Percentiles rank a stretch among this genome's conserved stretches.
Evolutionary conservation across 768 basidiomycete genomes (phyloP).

Genomic region (Rhodotorula graminis): DNA sequence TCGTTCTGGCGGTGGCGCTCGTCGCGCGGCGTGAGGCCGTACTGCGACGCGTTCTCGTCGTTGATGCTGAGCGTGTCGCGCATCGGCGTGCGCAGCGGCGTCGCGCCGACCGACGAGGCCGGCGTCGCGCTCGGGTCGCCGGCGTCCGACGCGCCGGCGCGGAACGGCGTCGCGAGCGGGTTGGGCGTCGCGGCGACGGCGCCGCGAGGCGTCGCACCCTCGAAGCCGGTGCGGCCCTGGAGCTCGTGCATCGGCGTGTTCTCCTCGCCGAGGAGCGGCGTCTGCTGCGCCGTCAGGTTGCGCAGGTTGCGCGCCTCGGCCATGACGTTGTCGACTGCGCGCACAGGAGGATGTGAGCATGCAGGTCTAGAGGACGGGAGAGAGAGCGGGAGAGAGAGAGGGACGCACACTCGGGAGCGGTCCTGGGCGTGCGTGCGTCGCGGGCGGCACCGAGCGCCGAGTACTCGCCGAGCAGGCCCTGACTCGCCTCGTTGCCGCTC

Average conservation of each 20-base stretch:
- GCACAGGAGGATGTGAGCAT: not conserved
- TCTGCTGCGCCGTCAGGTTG: constrained; percentile 86
- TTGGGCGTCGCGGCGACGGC: constrained; percentile 90
- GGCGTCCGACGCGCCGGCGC: constrained; percentile 46
- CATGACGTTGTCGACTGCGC: constrained; percentile 86
- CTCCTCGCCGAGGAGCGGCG: constrained; percentile 91
- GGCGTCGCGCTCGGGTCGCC: constrained; percentile 56
- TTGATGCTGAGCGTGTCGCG: constrained; percentile 90
- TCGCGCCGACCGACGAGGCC: constrained; percentile 52
- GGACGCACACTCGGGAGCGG: constrained; percentile 81
- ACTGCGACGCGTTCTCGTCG: constrained; percentile 53
- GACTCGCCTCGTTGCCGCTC: constrained; percentile 66
- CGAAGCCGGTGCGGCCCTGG: constrained; percentile 79
- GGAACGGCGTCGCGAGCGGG: constrained; percentile 81
- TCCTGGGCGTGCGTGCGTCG: constrained; percentile 90
- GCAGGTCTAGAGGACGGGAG: not conserved
- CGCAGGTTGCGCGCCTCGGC: constrained; percentile 91
- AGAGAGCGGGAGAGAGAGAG: constrained; percentile 1
- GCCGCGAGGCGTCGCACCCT: constrained; percentile 89
- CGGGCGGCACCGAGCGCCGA: constrained; percentile 78
- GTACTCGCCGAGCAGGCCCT: constrained; percentile 83
- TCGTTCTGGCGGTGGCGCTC: constrained; percentile 60
- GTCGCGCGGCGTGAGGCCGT: constrained; percentile 71
- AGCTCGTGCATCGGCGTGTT: constrained; percentile 83
- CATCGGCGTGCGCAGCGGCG: constrained; percentile 89